Evolutionary conservation across 306 rosid species (phyloP).

Genomic region (Trifolium dubium): DNA sequence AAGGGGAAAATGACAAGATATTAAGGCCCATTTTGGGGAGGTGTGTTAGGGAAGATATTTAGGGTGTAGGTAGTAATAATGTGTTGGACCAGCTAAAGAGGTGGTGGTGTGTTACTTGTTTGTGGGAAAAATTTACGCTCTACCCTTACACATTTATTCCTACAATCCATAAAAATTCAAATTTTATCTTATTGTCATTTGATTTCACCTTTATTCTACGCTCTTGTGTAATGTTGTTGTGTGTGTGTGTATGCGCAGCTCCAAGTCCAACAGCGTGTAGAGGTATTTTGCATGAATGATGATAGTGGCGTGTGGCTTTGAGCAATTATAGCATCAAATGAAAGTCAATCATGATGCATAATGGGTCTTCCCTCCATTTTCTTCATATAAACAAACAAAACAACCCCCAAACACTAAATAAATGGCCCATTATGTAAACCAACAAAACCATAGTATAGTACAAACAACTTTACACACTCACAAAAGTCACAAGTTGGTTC

Average conservation of each 20-base stretch:
- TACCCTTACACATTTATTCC: too few species aligned
- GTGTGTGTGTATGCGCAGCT: conserved; percentile 23
- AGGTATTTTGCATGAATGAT: conserved; percentile 35
- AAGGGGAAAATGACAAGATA: too few species aligned
- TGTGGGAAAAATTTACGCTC: too few species aligned
- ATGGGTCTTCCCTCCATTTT: conserved; percentile 5
- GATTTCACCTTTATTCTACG: too few species aligned
- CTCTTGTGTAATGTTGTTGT: not conserved
- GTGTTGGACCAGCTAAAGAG: too few species aligned
- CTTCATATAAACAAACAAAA: not conserved
- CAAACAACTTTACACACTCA: not conserved
- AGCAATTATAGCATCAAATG: conserved; percentile 54
- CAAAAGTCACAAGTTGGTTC: not conserved
- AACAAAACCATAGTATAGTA: not conserved
- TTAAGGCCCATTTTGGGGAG: too few species aligned
- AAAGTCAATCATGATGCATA: conserved; percentile 45
- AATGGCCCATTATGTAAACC: conserved; percentile 15
- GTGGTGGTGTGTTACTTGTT: too few species aligned
- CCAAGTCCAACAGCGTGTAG: not conserved
- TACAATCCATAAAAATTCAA: too few species aligned
- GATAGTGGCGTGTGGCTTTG: conserved; percentile 72
- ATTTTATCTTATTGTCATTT: too few species aligned
- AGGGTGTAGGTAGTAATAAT: too few species aligned
- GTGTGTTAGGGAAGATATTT: too few species aligned
- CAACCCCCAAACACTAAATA: not conserved